A percentile compares a stretch with the other conserved stretches of the same genome.
Evolutionary conservation across 2,329 filamentous ascomycete genomes (phyloP).

Genomic region (Arthroderma sp.): DNA sequence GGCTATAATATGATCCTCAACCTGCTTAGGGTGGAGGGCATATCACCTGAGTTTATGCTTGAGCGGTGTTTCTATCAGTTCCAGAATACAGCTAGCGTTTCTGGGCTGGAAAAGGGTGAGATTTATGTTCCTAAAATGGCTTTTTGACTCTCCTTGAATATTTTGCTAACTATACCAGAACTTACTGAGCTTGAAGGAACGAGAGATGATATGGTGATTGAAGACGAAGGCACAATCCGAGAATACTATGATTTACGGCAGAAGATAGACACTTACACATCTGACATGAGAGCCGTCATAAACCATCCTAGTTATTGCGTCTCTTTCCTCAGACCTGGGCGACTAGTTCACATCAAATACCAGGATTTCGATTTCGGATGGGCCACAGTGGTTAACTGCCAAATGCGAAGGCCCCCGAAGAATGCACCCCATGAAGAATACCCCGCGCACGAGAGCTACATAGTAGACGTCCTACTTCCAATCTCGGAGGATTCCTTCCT

Average conservation of each 20-base stretch:
- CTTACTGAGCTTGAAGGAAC: slow-evolving; percentile 66
- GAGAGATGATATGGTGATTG: slow-evolving; percentile 59
- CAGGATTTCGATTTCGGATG: slow-evolving; percentile 77
- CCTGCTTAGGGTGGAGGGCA: slow-evolving; percentile 92
- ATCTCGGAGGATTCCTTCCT: slow-evolving; percentile 44
- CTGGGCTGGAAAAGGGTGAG: slow-evolving; percentile 59
- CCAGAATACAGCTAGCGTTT: slow-evolving; percentile 83
- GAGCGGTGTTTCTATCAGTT: slow-evolving; percentile 97
- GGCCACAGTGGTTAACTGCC: slow-evolving; percentile 74
- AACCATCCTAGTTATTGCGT: slow-evolving; percentile 81
- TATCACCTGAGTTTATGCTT: slow-evolving; percentile 98
- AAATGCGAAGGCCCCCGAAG: slow-evolving; percentile 52
- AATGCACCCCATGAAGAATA: slow-evolving; percentile 55
- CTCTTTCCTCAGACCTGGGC: slow-evolving; percentile 75
- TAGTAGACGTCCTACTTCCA: slow-evolving; percentile 69
- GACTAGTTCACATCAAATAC: slow-evolving; percentile 75
- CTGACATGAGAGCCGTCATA: slow-evolving; percentile 83
- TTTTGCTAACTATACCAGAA: slow-evolving; percentile 38
- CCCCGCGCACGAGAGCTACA: slow-evolving; percentile 61
- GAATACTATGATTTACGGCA: slow-evolving; percentile 88
- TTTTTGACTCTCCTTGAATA: background rate
- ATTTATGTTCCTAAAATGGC: background rate
- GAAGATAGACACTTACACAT: slow-evolving; percentile 68
- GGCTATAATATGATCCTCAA: slow-evolving; percentile 99
- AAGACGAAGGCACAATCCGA: slow-evolving; percentile 77